A percentile compares a stretch with the other conserved stretches of the same genome.
These are phyloP conservation scores for Pseudogymnoascus sp. DNA, from an alignment of 2,329 filamentous ascomycete genomes.

Conservation along the genomic window DNA sequence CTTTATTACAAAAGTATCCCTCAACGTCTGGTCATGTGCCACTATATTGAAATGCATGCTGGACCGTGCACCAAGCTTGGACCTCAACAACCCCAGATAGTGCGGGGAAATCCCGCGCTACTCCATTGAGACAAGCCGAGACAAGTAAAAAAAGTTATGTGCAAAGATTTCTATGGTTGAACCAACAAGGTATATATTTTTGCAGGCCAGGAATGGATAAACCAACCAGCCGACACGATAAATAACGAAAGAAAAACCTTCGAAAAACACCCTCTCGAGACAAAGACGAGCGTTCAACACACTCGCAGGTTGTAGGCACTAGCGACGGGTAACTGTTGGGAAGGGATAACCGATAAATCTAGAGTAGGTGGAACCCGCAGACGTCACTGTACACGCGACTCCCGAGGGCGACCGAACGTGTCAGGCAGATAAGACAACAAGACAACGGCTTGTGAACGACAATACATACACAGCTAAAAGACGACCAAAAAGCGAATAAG, in stretches of 20 bases:
- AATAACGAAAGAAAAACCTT: not conserved
- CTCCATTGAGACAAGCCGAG: conserved; percentile 9
- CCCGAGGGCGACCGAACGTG: not conserved
- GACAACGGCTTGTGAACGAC: not conserved
- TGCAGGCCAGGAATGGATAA: not conserved
- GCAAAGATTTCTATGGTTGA: not conserved
- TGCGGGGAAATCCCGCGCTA: conserved; percentile 4
- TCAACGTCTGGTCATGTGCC: not conserved
- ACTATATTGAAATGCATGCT: not conserved
- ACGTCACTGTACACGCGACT: conserved; percentile 10
- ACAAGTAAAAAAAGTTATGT: not conserved
- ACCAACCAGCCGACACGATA: not conserved
- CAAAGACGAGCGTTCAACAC: conserved; percentile 7
- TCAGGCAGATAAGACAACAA: conserved; percentile 2
- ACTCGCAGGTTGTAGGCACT: not conserved
- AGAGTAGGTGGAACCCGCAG: not conserved
- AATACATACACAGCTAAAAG: not conserved
- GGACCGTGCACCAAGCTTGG: conserved; percentile 2
- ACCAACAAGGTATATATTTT: conserved; percentile 4
- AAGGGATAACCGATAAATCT: conserved; percentile 4
- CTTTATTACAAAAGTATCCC: not conserved
- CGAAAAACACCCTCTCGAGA: not conserved
- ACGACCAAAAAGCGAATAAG: not conserved
- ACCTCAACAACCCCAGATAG: not conserved
- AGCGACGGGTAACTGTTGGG: conserved; percentile 10